Evolutionary conservation across 495 filamentous ascomycete genomes (phyloP), one percentile per base, ranked within the genome.

Genomic region (Penicillium riverlandense): DNA sequence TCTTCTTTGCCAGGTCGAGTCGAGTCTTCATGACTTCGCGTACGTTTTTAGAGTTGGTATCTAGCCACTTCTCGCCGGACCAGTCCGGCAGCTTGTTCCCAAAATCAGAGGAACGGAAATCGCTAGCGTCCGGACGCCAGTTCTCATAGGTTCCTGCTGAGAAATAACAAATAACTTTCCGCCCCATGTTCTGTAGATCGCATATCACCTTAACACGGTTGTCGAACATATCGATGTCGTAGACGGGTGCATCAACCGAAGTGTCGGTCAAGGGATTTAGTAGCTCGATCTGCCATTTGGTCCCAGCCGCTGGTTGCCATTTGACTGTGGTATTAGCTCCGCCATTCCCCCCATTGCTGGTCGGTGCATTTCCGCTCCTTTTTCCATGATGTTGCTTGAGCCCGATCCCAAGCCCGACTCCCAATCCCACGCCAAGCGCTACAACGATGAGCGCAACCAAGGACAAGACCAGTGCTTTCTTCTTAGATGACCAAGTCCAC

Each of bases 141-240:
- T 74, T 54, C 61, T 84, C 80, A 45, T 74, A 84, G 11, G 72
- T 77, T 6, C 84, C 84, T 1, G 82, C 84, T 9, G 74, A 79
- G 65, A 86, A 87, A 57, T 87, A 88, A 68, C 84, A 88, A 44
- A 87, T 83, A 22, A 85, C 77, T 37, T 72, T 80, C 43, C 76
- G 68, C 10, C 65, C 66, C 28, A 60, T 44, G 4, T 30, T 34
- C 35, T 83, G 76, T 1, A 85, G 64, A 0, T 55, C 45, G 5
- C 60, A 43, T 43, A 83, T 79, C 3, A 55, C 67, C 12, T 60
- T 49, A 6, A 57, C 56, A 15, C 55, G 35, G 40, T 75, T 83
- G 40, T 67, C 59, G 64, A 80, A 81, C 4, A 85, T 68, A 44
- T 85, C 81, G 40, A 83, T 76, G 59, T 83, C 79, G 61, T 75